Evolutionary conservation across 768 basidiomycete species (phyloP).

Genomic region (Phaeolepiota aurea): DNA sequence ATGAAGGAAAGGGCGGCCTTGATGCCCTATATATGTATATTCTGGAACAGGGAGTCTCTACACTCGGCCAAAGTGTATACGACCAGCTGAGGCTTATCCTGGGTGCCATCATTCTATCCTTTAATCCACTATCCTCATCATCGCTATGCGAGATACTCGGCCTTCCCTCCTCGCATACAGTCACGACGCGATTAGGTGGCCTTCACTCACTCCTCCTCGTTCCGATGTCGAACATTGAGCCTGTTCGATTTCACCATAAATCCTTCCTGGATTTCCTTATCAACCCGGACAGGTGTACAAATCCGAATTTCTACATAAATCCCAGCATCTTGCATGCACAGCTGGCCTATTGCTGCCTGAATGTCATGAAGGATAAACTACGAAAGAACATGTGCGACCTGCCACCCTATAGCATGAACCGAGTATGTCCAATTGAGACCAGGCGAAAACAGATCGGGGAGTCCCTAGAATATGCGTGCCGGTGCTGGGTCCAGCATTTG

Average conservation of each 20-base stretch:
- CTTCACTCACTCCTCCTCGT: background rate
- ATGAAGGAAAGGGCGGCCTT: background rate
- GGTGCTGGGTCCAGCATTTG: background rate
- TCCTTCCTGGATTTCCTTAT: background rate
- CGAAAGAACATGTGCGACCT: background rate
- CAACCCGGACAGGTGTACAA: background rate
- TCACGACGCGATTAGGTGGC: background rate
- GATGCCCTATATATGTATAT: background rate
- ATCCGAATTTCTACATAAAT: background rate
- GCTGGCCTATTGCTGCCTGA: background rate
- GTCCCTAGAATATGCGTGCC: background rate
- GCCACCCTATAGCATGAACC: background rate
- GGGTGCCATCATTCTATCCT: background rate
- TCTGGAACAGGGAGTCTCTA: background rate
- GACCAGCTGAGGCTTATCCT: background rate
- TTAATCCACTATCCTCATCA: background rate
- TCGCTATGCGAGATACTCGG: background rate
- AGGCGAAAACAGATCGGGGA: background rate
- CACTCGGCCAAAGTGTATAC: background rate
- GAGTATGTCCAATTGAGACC: background rate
- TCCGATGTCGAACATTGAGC: background rate
- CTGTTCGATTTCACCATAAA: background rate
- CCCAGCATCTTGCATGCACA: background rate
- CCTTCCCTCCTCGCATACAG: too few species aligned
- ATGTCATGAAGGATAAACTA: background rate